These are phyloP conservation scores for Myxozyma udenii DNA, from an alignment of 805 yeast species.

Conservation along the genomic window DNA sequence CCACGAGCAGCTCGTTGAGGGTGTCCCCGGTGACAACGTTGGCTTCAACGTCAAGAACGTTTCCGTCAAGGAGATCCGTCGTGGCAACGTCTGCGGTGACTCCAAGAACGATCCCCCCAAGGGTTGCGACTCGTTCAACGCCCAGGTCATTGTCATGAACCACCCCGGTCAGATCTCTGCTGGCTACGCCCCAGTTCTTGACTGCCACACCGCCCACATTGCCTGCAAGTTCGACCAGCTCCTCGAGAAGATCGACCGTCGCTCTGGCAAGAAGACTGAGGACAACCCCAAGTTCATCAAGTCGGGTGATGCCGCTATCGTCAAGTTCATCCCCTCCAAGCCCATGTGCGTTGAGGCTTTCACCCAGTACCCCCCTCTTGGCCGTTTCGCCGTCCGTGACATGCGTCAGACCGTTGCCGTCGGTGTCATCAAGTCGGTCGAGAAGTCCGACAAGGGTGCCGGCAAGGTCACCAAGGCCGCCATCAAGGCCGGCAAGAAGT, in stretches of 20 bases:
- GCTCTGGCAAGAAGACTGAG: constrained; percentile 88
- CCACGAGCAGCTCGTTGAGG: constrained; percentile 75
- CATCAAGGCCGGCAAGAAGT: constrained; percentile 73
- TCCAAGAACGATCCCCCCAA: constrained; percentile 84
- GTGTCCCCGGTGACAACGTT: constrained; percentile 88
- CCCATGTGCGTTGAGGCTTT: constrained; percentile 94
- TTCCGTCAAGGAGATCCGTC: constrained; percentile 82
- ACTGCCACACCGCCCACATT: constrained; percentile 91
- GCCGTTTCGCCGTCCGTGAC: constrained; percentile 99
- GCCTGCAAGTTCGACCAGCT: constrained; percentile 83
- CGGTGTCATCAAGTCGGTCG: constrained; percentile 97
- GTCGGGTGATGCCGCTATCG: constrained; percentile 96
- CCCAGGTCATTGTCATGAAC: constrained; percentile 84
- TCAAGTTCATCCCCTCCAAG: constrained; percentile 81
- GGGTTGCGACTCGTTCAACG: constrained; percentile 75
- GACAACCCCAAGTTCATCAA: constrained; percentile 89
- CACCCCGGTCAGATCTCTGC: constrained; percentile 90
- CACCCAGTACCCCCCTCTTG: constrained; percentile 93
- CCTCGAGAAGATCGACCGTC: constrained; percentile 81
- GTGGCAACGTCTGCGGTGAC: constrained; percentile 93
- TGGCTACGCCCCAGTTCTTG: constrained; percentile 88
- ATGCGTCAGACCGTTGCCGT: constrained; percentile 99
- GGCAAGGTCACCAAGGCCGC: constrained; percentile 98
- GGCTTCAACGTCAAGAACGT: constrained; percentile 90
- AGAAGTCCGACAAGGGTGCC: constrained; percentile 74